Base-by-base conservation (phyloP, 306 rosid species). In the Quercus mongolica region DNA sequence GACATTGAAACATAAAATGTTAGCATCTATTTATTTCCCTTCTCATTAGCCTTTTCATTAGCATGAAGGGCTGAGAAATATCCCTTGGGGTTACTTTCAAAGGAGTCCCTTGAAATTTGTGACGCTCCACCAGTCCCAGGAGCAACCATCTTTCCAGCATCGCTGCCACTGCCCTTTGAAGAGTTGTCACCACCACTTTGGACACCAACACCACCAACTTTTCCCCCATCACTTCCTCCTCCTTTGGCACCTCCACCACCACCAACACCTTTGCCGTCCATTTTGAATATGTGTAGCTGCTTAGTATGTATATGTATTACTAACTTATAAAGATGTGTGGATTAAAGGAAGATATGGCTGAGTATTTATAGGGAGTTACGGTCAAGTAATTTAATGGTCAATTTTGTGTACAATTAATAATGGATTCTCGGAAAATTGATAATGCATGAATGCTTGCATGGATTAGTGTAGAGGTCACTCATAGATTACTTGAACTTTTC, bases 61-160 rank as follows among this genome's bases (percentile, higher is more conserved):
- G 14, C 15, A 52, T 51, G 76, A 23, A 72, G 44, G 35, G 21
- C 62, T 3, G 58, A 26, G 52, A 72, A 72, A 28, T 72, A 72
- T 11, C 75, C 75, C 20, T 71, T 30, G 2, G 75, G 75, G 75
- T 71, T 49, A 20, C 76, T 44, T 23, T 72, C 41, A 51, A 49
- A 72, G 52, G 61, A 28, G 6, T 4, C 62, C 44, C 76, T 52
- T 51, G 62, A 72, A 19, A 72, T 72, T 13, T 72, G 44, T 7
- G 75, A 19, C 1, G 38, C 58, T 14, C 76, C 76, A 21, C 62
- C 76, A 72, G 44, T 72, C 3, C 75, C 75, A 25, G 76, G 61
- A 25, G 76, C 62, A 23, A 72, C 46, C 76, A 72, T 72, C 62
- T 21, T 72, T 9, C 41, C 46, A n/a, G 38, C 4, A 14, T 4